Base-by-base conservation (phyloP, 345 rosid species). In the Toxicodendron radicans region DNA sequence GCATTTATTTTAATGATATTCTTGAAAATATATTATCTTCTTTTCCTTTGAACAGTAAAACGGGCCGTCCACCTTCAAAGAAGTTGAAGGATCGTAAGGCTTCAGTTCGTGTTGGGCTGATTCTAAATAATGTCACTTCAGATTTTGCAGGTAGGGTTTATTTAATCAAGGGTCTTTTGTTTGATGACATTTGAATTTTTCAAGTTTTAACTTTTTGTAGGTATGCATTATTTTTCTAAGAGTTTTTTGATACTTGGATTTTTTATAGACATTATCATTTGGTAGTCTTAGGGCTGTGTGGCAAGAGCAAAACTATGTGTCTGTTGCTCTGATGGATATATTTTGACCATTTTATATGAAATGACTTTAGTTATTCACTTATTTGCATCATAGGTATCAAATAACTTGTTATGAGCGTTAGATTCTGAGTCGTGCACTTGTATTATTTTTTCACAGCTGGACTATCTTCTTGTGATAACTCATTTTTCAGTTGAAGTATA, bases 51-150 rank as follows among this genome's bases (percentile, higher is more conserved):
- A 70, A 78, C 89, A 93, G 99, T 85, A 96, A 93, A 83, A 79
- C 85, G 45, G 98, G 98, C 35, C 91, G 95, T 62, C 97, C 97
- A 64, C 97, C 96, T 68, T 79, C 86, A 38, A 90, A 85, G 80
- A 96, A 91, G 84, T 75, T 90, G 77, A 93, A 91, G 77, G 97
- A 90, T 78, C 88, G 91, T 78, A 96, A 90, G 79, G 86, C 85
- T 63, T 59, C 86, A 63, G 64, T 83, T 52, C 91, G 90, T 58
- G 78, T 84, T 70, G 93, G 86, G 73, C 79, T 80, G 68, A 75
- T 82, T 74, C 74, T 81, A 6, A 86, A 80, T 68, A 76, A 74
- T 43, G 81, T 83, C 74, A 81, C 95, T 69, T 73, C 85, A 52
- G 97, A 88, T 77, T 82, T 84, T 63, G 79, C 91, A 62, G 98